Evolutionary conservation across 164 flowering plant genomes (phyloP).

Genomic region (Umbellularia californica): DNA sequence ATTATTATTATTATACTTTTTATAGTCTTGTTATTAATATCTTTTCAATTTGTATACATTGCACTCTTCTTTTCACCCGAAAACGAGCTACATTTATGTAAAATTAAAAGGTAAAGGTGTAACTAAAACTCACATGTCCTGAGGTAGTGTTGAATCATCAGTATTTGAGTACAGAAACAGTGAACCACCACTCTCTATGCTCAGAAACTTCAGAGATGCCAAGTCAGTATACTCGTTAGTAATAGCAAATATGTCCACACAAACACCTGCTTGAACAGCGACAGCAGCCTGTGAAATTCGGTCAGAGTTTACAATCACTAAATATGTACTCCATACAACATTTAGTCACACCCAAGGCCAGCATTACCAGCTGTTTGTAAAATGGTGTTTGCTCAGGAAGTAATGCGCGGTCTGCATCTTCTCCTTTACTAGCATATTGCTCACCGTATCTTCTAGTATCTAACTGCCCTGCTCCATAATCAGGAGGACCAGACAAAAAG

Average conservation of each 20-base stretch:
- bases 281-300: constrained; percentile 76
- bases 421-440: constrained; percentile 98
- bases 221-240: constrained; percentile 98
- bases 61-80: neutral
- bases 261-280: constrained; percentile 99
- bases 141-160: constrained; percentile 98
- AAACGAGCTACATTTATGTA: neutral
- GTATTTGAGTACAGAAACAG: constrained; percentile 79
- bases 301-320: constrained; percentile 20
- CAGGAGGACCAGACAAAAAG: constrained; percentile 97
- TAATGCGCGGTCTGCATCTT: constrained; percentile 97
- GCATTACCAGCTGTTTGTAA: constrained; percentile 83
- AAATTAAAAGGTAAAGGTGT: neutral
- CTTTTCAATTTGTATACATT: neutral
- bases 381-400: constrained; percentile 99
- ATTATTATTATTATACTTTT: no score
- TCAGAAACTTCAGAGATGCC: constrained; percentile 94
- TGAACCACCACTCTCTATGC: constrained; percentile 98
- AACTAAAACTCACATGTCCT: constrained; percentile 76
- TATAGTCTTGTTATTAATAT: neutral
- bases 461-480: constrained; percentile 95
- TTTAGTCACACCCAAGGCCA: neutral
- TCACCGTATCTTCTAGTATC: constrained; percentile 95
- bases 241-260: constrained; percentile 96
- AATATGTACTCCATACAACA: neutral